Conservation (phyloP, 1,284 basidiomycete species). For the Rhodotorula sp. region DNA sequence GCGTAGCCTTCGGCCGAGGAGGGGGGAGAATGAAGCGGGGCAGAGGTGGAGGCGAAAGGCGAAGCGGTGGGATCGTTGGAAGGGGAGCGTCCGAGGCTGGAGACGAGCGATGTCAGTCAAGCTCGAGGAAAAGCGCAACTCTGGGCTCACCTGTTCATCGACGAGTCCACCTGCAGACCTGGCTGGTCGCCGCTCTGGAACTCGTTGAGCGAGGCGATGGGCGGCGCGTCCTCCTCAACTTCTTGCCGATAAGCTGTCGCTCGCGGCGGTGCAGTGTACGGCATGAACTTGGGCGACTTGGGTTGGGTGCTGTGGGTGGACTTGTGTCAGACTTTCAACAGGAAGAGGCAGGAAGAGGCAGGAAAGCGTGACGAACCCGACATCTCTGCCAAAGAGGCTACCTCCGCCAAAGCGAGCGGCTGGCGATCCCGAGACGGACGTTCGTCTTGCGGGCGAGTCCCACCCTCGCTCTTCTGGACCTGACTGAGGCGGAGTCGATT, state of each 20-base stretch:
- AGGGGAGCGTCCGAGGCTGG: constrained; percentile 4
- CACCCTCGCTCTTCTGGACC: constrained; percentile 25
- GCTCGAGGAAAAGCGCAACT: neutral
- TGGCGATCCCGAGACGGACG: constrained; percentile 30
- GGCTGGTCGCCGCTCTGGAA: constrained; percentile 16
- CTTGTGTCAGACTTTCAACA: neutral
- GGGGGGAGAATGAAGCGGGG: constrained; percentile 9
- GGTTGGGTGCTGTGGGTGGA: constrained; percentile 27
- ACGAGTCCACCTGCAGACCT: constrained; percentile 18
- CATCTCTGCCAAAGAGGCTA: constrained; percentile 24
- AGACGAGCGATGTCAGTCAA: neutral
- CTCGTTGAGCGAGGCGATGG: constrained; percentile 41
- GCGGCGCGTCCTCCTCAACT: constrained; percentile 45
- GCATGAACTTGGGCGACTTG: constrained; percentile 40
- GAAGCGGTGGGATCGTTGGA: constrained; percentile 12
- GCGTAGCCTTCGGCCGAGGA: constrained; percentile 30
- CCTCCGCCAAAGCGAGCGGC: constrained; percentile 25
- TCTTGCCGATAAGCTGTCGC: constrained; percentile 28
- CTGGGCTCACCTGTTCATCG: neutral
- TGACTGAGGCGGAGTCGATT: constrained; percentile 27
- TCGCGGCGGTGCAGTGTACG: constrained; percentile 30
- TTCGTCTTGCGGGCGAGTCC: constrained; percentile 33
- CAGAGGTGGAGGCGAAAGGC: constrained; percentile 10
- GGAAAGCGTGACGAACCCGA: neutral
- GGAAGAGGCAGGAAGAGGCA: neutral